Percentiles rank a stretch among this genome's conserved stretches.
phyloP scores from a whole-genome alignment of 495 filamentous ascomycete species.

The Xylaria acuta region DNA sequence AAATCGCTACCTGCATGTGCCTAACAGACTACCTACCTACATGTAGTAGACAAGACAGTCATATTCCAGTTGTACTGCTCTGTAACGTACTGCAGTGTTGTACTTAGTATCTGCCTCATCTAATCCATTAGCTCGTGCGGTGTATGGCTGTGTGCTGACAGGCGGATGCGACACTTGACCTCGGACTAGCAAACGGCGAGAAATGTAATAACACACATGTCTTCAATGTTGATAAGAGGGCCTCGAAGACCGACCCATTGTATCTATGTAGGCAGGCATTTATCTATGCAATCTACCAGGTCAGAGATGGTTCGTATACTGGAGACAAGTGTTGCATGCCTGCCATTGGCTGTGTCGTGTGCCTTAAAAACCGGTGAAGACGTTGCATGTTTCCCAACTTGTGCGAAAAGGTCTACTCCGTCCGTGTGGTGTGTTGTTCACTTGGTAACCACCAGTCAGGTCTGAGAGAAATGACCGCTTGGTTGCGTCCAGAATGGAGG shows the following conservation, averaged over 20 bases:
- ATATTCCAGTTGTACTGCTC: background rate
- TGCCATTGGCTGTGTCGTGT: conserved; percentile 9
- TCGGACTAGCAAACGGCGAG: conserved; percentile 8
- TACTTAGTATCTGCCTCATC: background rate
- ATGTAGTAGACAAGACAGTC: background rate
- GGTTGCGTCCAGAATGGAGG: conserved; percentile 28
- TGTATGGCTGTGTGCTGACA: conserved; percentile 5
- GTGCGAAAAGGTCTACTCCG: conserved; percentile 14
- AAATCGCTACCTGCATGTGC: conserved; percentile 10
- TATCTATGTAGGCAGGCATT: conserved; percentile 9
- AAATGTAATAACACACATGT: conserved; percentile 10
- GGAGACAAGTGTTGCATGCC: conserved; percentile 11
- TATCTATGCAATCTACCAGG: background rate
- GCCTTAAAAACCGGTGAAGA: conserved; percentile 18
- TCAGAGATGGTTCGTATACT: conserved; percentile 18
- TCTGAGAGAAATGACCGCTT: conserved; percentile 23
- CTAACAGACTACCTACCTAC: background rate
- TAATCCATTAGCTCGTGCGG: background rate
- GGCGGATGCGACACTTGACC: conserved; percentile 15
- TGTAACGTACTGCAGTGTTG: background rate
- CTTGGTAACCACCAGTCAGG: conserved; percentile 22
- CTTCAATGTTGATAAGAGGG: conserved; percentile 19
- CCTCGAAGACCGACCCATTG: conserved; percentile 15
- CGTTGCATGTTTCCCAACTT: conserved; percentile 23
- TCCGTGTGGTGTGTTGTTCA: conserved; percentile 30